These are phyloP conservation scores for Claviceps africana DNA, from an alignment of 2,329 filamentous ascomycete genomes.

Conservation along the genomic window DNA sequence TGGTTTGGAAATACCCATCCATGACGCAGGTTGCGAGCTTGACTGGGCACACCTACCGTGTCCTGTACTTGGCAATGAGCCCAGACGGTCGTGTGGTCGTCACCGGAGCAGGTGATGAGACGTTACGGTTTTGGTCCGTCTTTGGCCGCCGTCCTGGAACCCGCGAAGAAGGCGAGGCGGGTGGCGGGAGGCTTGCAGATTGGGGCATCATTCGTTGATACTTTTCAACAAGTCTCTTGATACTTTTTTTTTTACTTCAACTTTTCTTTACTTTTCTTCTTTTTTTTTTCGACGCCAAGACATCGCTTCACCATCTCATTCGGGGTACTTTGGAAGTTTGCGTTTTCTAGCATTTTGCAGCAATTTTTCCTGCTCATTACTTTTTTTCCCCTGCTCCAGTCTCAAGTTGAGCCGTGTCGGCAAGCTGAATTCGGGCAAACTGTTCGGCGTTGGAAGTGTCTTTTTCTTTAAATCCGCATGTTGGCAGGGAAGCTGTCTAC, in stretches of 20 bases:
- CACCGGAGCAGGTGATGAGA: conserved; percentile 93
- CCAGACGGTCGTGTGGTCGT: conserved; percentile 89
- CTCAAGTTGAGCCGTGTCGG: not conserved
- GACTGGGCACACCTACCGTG: conserved; percentile 91
- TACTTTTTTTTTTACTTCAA: not conserved
- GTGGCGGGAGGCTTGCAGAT: conserved; percentile 51
- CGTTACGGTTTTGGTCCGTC: conserved; percentile 88
- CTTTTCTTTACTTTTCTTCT: too few relatives aligned
- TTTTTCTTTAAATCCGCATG: not conserved
- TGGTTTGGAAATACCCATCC: conserved; percentile 97
- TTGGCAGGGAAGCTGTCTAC: not conserved
- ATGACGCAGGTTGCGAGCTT: conserved; percentile 95
- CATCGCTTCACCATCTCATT: not conserved
- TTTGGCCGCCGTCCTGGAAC: conserved; percentile 72
- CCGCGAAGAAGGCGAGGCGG: conserved; percentile 50
- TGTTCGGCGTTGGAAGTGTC: not conserved
- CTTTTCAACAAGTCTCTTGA: not conserved
- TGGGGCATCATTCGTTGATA: conserved; percentile 66
- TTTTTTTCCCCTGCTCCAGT: not conserved
- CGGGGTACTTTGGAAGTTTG: not conserved
- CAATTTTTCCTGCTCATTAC: not conserved
- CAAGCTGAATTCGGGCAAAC: not conserved
- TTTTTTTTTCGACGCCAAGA: not conserved
- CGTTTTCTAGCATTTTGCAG: not conserved
- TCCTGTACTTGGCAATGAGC: conserved; percentile 93